A percentile compares a stretch with the other conserved stretches of the same genome.
Conservation (phyloP, 306 rosid genomes). For the Malus orientalis region DNA sequence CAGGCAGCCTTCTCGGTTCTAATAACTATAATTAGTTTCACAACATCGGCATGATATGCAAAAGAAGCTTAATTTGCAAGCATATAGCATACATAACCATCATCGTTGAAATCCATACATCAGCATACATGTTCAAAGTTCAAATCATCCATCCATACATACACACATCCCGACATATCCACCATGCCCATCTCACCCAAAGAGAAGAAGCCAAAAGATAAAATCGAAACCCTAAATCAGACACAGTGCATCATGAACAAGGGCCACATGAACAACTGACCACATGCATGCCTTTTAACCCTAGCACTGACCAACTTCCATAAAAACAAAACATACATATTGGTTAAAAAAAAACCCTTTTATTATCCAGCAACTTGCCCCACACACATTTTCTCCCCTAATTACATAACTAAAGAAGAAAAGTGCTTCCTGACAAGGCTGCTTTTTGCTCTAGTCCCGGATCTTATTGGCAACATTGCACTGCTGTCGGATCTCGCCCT, state of each 20-base stretch:
- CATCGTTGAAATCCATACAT: conserved; percentile 21
- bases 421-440: background rate
- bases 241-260: conserved; percentile 20
- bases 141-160: conserved; percentile 17
- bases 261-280: background rate
- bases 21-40: background rate
- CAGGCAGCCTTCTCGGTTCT: too few relatives aligned
- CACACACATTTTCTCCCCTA: conserved; percentile 16
- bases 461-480: conserved; percentile 82
- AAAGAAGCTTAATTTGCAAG: background rate
- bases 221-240: conserved; percentile 7
- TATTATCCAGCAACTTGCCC: conserved; percentile 26
- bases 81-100: conserved; percentile 22
- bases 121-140: conserved; percentile 14
- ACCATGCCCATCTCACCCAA: conserved; percentile 1
- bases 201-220: background rate
- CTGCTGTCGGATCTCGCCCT: conserved; percentile 89
- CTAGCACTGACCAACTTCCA: background rate
- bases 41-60: background rate
- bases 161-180: conserved; percentile 18
- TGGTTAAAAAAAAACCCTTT: background rate
- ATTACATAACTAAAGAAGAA: conserved; percentile 20
- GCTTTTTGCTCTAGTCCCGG: conserved; percentile 38
- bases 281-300: background rate
- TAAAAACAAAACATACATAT: background rate